A percentile compares a stretch with the other conserved stretches of the same genome.
Evolutionary conservation across 1,284 basidiomycete species (phyloP).

Genomic region (Apiotrichum laibachii): DNA sequence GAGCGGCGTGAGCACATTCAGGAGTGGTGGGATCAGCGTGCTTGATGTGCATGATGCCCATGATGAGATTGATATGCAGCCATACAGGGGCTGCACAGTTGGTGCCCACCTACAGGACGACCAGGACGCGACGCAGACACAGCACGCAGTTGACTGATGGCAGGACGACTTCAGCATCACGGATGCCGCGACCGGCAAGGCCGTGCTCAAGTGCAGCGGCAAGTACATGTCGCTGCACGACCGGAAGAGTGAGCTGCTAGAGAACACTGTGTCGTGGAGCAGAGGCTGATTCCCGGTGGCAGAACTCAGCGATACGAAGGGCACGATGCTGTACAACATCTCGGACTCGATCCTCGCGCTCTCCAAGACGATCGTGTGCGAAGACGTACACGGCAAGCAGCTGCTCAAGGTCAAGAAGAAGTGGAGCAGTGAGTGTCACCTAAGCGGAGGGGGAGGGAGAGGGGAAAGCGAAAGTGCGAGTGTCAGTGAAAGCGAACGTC

Average conservation of each 20-base stretch:
- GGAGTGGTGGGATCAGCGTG: not conserved
- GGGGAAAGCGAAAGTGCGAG: too few relatives aligned
- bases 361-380: slow-evolving; percentile 1
- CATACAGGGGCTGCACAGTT: not conserved
- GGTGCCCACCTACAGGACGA: not conserved
- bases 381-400: slow-evolving; percentile 9
- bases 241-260: slow-evolving; percentile 13
- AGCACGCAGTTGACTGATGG: not conserved
- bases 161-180: slow-evolving; percentile 16
- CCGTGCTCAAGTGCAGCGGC: slow-evolving; percentile 12
- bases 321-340: slow-evolving; percentile 18
- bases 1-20: slow-evolving; percentile 5
- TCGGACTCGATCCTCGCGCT: slow-evolving; percentile 4
- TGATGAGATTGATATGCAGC: too few relatives aligned
- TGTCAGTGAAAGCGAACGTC: too few relatives aligned
- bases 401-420: slow-evolving; percentile 8
- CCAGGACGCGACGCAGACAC: too few relatives aligned
- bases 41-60: too few relatives aligned
- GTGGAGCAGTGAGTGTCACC: slow-evolving; percentile 10
- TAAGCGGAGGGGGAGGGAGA: too few relatives aligned
- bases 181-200: slow-evolving; percentile 5
- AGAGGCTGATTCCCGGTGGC: too few relatives aligned
- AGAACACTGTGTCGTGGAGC: not conserved
- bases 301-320: slow-evolving; percentile 14
- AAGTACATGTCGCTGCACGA: slow-evolving; percentile 10